Conservation (phyloP, 2,329 filamentous ascomycete genomes). For the Blumeria graminis region DNA sequence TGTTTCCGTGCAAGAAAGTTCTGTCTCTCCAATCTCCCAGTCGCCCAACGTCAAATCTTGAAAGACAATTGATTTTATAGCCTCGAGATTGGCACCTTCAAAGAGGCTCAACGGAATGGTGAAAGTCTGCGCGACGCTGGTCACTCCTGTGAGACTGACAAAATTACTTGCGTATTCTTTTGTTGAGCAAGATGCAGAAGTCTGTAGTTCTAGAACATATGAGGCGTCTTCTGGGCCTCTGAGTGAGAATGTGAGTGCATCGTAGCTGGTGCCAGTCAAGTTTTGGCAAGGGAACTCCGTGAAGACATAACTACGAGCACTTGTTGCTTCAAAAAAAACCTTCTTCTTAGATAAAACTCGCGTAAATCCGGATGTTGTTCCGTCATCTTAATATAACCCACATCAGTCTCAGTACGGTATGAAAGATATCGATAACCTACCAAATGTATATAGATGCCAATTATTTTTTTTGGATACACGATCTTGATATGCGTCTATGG, state of each 20-base stretch:
- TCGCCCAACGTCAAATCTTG: slow-evolving; percentile 17
- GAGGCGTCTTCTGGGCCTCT: slow-evolving; percentile 20
- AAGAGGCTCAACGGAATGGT: slow-evolving; percentile 26
- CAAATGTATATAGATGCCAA: slow-evolving; percentile 17
- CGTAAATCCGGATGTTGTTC: slow-evolving; percentile 21
- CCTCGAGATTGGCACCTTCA: slow-evolving; percentile 24
- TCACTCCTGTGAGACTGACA: slow-evolving; percentile 22
- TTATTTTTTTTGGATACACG: slow-evolving; percentile 15
- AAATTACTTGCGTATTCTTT: slow-evolving; percentile 21
- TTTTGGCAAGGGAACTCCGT: slow-evolving; percentile 25
- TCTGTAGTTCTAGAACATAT: slow-evolving; percentile 23
- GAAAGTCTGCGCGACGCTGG: slow-evolving; percentile 24
- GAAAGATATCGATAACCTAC: slow-evolving; percentile 8
- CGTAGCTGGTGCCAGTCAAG: slow-evolving; percentile 22
- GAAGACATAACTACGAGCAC: slow-evolving; percentile 25
- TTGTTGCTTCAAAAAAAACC: slow-evolving; percentile 25
- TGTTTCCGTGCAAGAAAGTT: slow-evolving; percentile 19
- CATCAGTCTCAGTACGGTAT: slow-evolving; percentile 1
- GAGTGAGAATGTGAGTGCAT: slow-evolving; percentile 22
- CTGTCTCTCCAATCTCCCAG: slow-evolving; percentile 25
- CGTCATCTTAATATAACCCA: slow-evolving; percentile 20
- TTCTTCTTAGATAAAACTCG: slow-evolving; percentile 18
- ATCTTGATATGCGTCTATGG: slow-evolving; percentile 14
- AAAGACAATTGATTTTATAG: slow-evolving; percentile 22
- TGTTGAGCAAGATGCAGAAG: slow-evolving; percentile 20